Evolutionary conservation across 2,329 filamentous ascomycete species (phyloP).

Genomic region (Aspergillus japonicus): DNA sequence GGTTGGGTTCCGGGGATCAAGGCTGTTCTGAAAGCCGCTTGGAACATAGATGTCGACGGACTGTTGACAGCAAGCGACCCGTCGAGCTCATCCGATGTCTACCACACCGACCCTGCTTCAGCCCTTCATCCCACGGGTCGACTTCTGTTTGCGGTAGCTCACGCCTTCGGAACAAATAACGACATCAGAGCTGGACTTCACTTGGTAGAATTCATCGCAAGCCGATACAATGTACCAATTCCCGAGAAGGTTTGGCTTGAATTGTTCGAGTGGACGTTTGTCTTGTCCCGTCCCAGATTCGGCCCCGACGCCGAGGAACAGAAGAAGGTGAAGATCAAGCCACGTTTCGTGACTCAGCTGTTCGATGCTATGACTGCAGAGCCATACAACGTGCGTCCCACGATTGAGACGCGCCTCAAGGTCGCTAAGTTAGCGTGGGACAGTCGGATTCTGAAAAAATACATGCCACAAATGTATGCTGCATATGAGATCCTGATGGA

Average conservation of each 20-base stretch:
- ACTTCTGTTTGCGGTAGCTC: conserved; percentile 66
- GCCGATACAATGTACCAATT: conserved; percentile 59
- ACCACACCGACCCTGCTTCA: conserved; percentile 48
- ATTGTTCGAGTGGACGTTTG: conserved; percentile 66
- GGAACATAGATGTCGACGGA: conserved; percentile 53
- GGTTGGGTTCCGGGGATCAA: conserved; percentile 50
- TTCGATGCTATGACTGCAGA: conserved; percentile 60
- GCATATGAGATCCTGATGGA: conserved; percentile 32
- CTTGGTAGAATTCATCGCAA: conserved; percentile 63
- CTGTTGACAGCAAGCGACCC: conserved; percentile 38
- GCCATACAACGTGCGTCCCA: conserved; percentile 59
- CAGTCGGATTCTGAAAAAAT: conserved; percentile 19
- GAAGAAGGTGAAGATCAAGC: conserved; percentile 36
- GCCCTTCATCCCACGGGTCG: conserved; percentile 58
- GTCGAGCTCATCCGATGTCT: conserved; percentile 35
- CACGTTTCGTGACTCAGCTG: conserved; percentile 51
- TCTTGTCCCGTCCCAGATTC: conserved; percentile 51
- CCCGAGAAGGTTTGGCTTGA: conserved; percentile 61
- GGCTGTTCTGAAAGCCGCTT: conserved; percentile 51
- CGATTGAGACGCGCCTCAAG: conserved; percentile 54
- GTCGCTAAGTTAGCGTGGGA: conserved; percentile 32
- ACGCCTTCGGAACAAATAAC: conserved; percentile 66
- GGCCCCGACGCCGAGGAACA: conserved; percentile 28
- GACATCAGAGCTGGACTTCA: conserved; percentile 59
- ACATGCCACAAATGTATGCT: conserved; percentile 26